Evolutionary conservation across 2,329 filamentous ascomycete genomes (phyloP).

Genomic region (Ophiostoma ulmi): DNA sequence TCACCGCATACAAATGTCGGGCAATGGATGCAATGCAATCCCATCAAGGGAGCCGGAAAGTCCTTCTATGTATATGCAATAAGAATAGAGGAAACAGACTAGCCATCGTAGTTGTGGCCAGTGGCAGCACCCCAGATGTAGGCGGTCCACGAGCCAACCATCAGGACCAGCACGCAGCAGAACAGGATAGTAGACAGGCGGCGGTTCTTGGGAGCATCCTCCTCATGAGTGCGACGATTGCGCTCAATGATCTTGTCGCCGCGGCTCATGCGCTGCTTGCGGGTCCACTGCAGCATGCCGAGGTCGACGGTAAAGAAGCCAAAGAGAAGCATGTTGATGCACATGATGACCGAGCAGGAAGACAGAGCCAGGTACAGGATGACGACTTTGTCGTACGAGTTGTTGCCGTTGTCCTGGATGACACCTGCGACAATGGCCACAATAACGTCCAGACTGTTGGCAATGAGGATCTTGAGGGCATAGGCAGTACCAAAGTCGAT

Average conservation of each 20-base stretch:
- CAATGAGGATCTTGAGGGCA: conserved; percentile 56
- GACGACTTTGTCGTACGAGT: conserved; percentile 52
- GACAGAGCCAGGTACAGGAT: conserved; percentile 53
- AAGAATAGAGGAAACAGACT: neutral
- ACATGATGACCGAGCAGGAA: conserved; percentile 44
- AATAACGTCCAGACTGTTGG: conserved; percentile 60
- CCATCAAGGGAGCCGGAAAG: neutral
- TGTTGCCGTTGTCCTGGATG: conserved; percentile 53
- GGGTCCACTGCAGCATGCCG: conserved; percentile 52
- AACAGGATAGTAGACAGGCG: conserved; percentile 38
- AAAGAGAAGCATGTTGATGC: conserved; percentile 29
- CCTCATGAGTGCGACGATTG: neutral
- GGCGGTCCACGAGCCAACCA: conserved; percentile 49
- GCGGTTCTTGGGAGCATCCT: neutral
- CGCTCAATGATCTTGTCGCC: conserved; percentile 42
- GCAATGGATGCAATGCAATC: neutral
- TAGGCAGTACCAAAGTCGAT: conserved; percentile 56
- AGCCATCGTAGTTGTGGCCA: conserved; percentile 20
- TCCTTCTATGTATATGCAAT: neutral
- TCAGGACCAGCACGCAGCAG: conserved; percentile 42
- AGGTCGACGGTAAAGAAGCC: conserved; percentile 41
- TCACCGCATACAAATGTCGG: neutral
- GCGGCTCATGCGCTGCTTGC: conserved; percentile 46
- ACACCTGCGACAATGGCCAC: conserved; percentile 53
- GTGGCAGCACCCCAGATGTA: conserved; percentile 58